phyloP scores from a whole-genome alignment of 2,329 filamentous ascomycete species.

The Diaporthe ampelina region DNA sequence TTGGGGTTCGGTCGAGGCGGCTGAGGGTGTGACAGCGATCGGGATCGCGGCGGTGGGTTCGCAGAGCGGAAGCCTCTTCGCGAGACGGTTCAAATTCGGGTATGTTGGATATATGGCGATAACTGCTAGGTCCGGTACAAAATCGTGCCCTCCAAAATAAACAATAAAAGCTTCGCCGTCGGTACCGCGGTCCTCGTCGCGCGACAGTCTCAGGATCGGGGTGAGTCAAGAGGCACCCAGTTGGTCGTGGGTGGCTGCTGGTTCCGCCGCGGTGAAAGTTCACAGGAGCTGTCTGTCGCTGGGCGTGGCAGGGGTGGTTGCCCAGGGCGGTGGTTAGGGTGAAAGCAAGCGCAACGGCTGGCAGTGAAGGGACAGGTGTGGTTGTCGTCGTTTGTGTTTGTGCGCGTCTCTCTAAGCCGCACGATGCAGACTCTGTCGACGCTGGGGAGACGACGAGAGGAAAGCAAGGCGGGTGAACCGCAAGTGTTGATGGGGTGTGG shows the following conservation, averaged over 20 bases:
- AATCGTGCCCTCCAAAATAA: not conserved
- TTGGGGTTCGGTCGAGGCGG: slow-evolving; percentile 16
- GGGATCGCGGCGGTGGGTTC: slow-evolving; percentile 15
- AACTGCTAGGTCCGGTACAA: not conserved
- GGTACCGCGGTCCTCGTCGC: slow-evolving; percentile 3
- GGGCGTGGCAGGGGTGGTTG: slow-evolving; percentile 30
- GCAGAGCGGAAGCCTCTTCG: slow-evolving; percentile 19
- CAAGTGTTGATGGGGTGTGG: slow-evolving; percentile 25
- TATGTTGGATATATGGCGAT: slow-evolving; percentile 32
- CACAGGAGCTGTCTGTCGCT: slow-evolving; percentile 12
- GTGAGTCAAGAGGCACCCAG: slow-evolving; percentile 21
- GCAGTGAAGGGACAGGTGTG: not conserved
- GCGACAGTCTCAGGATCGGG: not conserved
- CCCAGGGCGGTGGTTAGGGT: not conserved
- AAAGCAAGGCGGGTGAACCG: slow-evolving; percentile 34
- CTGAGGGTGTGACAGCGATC: slow-evolving; percentile 8
- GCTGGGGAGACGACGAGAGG: slow-evolving; percentile 32
- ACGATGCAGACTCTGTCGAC: slow-evolving; percentile 37
- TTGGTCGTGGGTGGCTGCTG: slow-evolving; percentile 18
- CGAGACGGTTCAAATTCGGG: not conserved
- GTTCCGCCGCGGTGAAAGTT: slow-evolving; percentile 1
- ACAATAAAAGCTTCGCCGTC: not conserved
- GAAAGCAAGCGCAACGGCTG: slow-evolving; percentile 1
- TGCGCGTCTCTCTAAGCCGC: slow-evolving; percentile 19
- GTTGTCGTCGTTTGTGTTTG: not conserved